phyloP scores from a whole-genome alignment of 2,329 filamentous ascomycete genomes.

The Sordariomycetes sp. region DNA sequence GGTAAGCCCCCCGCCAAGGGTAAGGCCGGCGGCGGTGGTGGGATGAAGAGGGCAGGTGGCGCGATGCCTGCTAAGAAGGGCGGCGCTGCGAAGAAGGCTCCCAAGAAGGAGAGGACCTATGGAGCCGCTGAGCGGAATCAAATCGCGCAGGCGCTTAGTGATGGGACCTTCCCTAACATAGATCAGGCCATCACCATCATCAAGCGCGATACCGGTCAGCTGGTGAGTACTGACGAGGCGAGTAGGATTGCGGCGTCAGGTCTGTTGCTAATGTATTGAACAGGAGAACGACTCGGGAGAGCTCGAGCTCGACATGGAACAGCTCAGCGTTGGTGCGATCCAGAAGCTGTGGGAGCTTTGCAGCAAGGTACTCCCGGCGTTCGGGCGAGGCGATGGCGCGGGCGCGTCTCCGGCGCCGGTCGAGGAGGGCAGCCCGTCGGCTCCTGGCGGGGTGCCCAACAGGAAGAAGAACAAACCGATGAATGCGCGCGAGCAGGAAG shows the following conservation, averaged over 20 bases:
- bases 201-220: slow-evolving; percentile 68
- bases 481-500: slow-evolving; percentile 57
- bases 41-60: slow-evolving; percentile 25
- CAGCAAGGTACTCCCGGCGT: slow-evolving; percentile 26
- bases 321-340: slow-evolving; percentile 40
- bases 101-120: slow-evolving; percentile 24
- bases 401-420: slow-evolving; percentile 4
- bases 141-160: slow-evolving; percentile 75
- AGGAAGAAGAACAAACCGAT: slow-evolving; percentile 66
- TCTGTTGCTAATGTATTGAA: slow-evolving; percentile 5
- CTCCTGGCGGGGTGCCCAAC: slow-evolving; percentile 17
- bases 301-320: slow-evolving; percentile 46
- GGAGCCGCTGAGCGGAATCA: slow-evolving; percentile 62
- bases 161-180: slow-evolving; percentile 66
- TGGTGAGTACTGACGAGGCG: slow-evolving; percentile 39
- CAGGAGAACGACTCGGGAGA: slow-evolving; percentile 47
- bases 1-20: slow-evolving; percentile 43
- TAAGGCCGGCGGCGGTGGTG: slow-evolving; percentile 17
- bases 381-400: slow-evolving; percentile 19
- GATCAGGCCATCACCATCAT: slow-evolving; percentile 79
- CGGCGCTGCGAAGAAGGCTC: slow-evolving; percentile 15
- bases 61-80: slow-evolving; percentile 18
- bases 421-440: slow-evolving; percentile 13
- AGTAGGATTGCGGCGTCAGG: background rate
- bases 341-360: slow-evolving; percentile 34